phyloP scores from a whole-genome alignment of 441 rosid species.

The Metrosideros polymorpha region DNA sequence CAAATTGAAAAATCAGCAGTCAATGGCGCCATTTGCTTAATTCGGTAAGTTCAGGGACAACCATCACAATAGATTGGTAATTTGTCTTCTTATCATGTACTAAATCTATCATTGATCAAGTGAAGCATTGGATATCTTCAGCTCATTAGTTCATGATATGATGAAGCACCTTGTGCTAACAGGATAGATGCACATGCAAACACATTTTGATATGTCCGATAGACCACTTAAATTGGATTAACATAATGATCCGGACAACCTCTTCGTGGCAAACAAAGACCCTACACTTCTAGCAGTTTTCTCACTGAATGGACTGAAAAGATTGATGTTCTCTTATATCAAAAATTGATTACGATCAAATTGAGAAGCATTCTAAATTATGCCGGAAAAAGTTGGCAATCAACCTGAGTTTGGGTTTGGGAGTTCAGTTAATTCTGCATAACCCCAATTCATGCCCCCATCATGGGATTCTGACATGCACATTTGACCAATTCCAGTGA shows the following conservation, averaged over 20 bases:
- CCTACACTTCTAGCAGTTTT: background rate
- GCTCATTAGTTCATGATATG: background rate
- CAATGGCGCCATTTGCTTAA: background rate
- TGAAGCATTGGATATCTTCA: background rate
- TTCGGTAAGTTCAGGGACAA: background rate
- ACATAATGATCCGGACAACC: background rate
- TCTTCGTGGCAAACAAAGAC: background rate
- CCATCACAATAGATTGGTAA: background rate
- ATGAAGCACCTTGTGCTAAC: background rate
- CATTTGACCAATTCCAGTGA: conserved; percentile 42
- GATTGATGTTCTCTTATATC: background rate
- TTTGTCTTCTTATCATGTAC: background rate
- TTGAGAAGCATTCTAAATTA: background rate
- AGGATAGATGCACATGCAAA: background rate
- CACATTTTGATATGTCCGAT: background rate
- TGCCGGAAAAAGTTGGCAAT: background rate
- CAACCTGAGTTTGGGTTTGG: conserved; percentile 93
- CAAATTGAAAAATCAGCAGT: background rate
- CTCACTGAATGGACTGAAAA: background rate
- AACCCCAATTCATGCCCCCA: conserved; percentile 71
- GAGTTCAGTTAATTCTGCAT: conserved; percentile 55
- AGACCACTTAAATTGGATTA: background rate
- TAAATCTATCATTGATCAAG: background rate
- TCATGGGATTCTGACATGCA: conserved; percentile 77
- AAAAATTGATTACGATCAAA: background rate